These are phyloP conservation scores for Exsudoporus frostii DNA, from an alignment of 768 basidiomycete genomes.

Conservation along the genomic window DNA sequence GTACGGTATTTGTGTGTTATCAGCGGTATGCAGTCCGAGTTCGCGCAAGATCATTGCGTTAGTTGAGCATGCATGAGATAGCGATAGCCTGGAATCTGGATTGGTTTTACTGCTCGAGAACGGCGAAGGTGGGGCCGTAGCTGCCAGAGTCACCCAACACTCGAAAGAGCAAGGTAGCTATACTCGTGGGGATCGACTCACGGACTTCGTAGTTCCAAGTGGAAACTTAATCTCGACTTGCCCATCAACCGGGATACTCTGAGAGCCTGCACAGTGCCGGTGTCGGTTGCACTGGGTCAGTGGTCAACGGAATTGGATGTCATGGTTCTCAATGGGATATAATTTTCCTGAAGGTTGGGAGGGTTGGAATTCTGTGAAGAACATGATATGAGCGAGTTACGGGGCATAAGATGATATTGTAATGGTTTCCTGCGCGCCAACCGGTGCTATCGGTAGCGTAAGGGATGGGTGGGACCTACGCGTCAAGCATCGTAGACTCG, in stretches of 20 bases:
- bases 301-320: slow-evolving; percentile 26
- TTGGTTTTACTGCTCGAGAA: neutral
- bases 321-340: slow-evolving; percentile 23
- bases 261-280: slow-evolving; percentile 3
- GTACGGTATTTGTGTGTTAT: neutral
- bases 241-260: slow-evolving; percentile 27
- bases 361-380: slow-evolving; percentile 11
- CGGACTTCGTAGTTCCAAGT: slow-evolving; percentile 33
- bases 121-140: slow-evolving; percentile 26
- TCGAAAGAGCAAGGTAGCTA: slow-evolving; percentile 13
- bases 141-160: slow-evolving; percentile 37
- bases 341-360: slow-evolving; percentile 30
- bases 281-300: neutral
- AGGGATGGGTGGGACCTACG: slow-evolving; percentile 25
- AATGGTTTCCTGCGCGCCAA: slow-evolving; percentile 18
- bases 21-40: neutral
- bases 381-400: neutral
- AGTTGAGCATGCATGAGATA: neutral
- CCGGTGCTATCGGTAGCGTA: slow-evolving; percentile 21
- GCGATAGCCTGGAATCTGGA: neutral
- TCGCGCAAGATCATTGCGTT: no score
- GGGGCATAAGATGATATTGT: slow-evolving; percentile 13
- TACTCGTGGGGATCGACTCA: slow-evolving; percentile 13
- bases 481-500: slow-evolving; percentile 14
- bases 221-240: slow-evolving; percentile 27